Evolutionary conservation across 2,329 filamentous ascomycete species (phyloP), one percentile per base, ranked within the genome.

Genomic region (Beauveria rudraprayagi): DNA sequence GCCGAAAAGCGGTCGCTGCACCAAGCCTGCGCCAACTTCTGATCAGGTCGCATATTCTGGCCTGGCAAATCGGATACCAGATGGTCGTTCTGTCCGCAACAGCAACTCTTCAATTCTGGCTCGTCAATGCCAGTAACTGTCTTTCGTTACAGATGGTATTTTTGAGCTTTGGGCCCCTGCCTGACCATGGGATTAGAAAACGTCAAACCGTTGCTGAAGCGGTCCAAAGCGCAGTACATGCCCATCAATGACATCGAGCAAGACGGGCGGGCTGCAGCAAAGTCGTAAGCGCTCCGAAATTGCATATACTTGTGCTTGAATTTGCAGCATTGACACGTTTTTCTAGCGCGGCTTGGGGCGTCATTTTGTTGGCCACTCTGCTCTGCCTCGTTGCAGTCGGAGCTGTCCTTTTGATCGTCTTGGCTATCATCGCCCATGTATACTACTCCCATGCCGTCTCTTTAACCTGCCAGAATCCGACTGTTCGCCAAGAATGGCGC

Each of bases 401-500:
- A 5, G 19, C 8, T 11, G n/a, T 41, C 19, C 22, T 30, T 14
- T 11, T 41, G 8, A 22, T 26, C 22, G 14, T 53, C 19, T 5
- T 40, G 1, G 51, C 19, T 4, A 24, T 34, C 1, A 5, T 41
- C 16, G 5, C 19, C 30, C 37, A 17, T 3, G 6, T 41, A n/a
- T 11, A 17, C 11, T 6, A 17, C 11, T 22, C 1, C 22, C 51
- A 1, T 10, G 3, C 34, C 10, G 19, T 6, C 2, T 41, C 34
- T 5, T 41, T 34, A 2, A 19, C 16, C 19, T 59, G 61, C 17
- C n/a, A 5, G 47, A 52, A 37, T 34, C 60, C 60, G 19, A 30
- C 10, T 3, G 22, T 48, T 19, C 55, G 55, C n/a, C 54, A 46
- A 30, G 54, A 62, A 53, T 61, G 60, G 53, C 28, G 60, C n/a